Evolutionary conservation across 2,329 filamentous ascomycete genomes (phyloP), one percentile per base, ranked within the genome.

Genomic region (Neonectria coccinea): DNA sequence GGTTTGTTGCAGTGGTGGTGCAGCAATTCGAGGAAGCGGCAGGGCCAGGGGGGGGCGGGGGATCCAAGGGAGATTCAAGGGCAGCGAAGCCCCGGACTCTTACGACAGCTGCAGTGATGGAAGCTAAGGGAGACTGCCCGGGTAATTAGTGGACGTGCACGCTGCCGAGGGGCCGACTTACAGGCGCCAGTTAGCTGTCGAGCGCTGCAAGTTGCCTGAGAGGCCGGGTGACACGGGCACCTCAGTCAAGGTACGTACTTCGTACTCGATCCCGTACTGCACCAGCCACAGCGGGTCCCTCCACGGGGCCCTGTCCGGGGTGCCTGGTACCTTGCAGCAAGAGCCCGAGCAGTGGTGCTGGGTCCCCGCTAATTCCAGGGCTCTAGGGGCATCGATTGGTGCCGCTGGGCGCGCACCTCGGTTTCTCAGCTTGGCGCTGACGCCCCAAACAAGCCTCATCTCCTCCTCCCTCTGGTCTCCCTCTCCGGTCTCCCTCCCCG

Each of bases 361-460:
- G 2, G 48, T 14, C 59, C 59, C 53, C 54, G 39, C 47, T 58
- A 20, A 44, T 45, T 33, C 11, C 33, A 16, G 14, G 2, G n/a
- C 22, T 18, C 3, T 7, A 27, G 11, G 14, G 10, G 6, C 11
- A n/a, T 27, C 20, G 0, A 55, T 63, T 63, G 55, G 55, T 4
- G 6, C 10, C 4, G 25, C 9, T 22, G 20, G 25, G 14, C 39
- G 36, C 47, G 41, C 56, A 48, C 54, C 20, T 36, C 14, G 56
- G 36, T 48, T 25, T 51, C 18, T 31, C 56, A 27, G 56, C 56
- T 59, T 64, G 62, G 65, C 62, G 66, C 44, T 61, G n/a, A 50
- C 59, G 65, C 63, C 67, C 62, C 71, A 70, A 74, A 74, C 71
- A 67, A 73, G 67, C 71, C 67, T 73, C 72, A 74, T 68, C 69